Percentiles rank a stretch among this genome's conserved stretches.
Evolutionary conservation across 2,329 filamentous ascomycete species (phyloP).

Genomic region (Apiospora pterosperma): DNA sequence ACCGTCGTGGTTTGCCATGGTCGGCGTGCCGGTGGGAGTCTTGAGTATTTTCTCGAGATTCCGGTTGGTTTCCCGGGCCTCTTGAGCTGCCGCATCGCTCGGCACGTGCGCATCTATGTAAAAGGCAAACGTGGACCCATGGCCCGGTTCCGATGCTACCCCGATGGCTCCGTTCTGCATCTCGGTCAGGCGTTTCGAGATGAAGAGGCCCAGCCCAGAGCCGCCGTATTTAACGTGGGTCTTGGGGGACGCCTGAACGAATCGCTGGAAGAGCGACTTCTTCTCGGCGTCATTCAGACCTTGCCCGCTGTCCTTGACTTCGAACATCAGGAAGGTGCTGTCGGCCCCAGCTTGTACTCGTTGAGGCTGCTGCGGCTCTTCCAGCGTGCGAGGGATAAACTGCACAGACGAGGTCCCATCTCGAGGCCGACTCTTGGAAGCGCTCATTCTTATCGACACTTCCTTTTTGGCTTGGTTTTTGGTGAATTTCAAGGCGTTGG

Average conservation of each 20-base stretch:
- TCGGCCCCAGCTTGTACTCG: slow-evolving; percentile 2
- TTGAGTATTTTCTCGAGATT: slow-evolving; percentile 22
- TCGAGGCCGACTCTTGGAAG: slow-evolving; percentile 38
- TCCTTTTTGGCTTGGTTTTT: slow-evolving; percentile 58
- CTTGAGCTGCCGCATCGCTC: slow-evolving; percentile 33
- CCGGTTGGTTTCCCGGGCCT: slow-evolving; percentile 29
- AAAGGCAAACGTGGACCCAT: slow-evolving; percentile 71
- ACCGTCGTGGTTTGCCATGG: slow-evolving; percentile 9
- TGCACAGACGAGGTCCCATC: slow-evolving; percentile 48
- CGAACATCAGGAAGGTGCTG: slow-evolving; percentile 58
- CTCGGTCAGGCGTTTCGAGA: slow-evolving; percentile 69
- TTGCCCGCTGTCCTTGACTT: slow-evolving; percentile 66
- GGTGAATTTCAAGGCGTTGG: slow-evolving; percentile 61
- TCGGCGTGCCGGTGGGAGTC: slow-evolving; percentile 10
- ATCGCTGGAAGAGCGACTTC: slow-evolving; percentile 62
- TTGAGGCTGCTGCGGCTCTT: slow-evolving; percentile 30
- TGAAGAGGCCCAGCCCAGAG: slow-evolving; percentile 68
- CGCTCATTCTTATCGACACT: slow-evolving; percentile 47
- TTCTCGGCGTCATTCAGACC: slow-evolving; percentile 60
- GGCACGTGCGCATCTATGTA: slow-evolving; percentile 57
- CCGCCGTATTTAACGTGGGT: slow-evolving; percentile 71
- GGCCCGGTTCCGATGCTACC: slow-evolving; percentile 60
- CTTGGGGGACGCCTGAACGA: slow-evolving; percentile 62
- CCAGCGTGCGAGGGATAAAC: slow-evolving; percentile 57
- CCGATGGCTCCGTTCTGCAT: slow-evolving; percentile 74